Percentiles rank a stretch among this genome's conserved stretches.
phyloP scores from a whole-genome alignment of 345 rosid species.

The Adansonia digitata region DNA sequence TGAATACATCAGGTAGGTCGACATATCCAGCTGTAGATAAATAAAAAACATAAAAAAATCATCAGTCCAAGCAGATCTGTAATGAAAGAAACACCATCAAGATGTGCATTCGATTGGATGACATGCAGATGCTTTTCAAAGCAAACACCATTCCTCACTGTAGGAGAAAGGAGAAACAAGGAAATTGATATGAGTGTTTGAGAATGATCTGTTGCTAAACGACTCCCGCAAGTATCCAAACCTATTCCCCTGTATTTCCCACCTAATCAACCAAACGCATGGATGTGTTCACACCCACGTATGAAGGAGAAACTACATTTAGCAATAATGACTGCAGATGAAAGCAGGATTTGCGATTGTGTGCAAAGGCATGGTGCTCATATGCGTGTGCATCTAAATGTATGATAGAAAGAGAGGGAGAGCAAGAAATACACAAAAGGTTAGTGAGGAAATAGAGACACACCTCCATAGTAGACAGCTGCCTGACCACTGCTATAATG shows the following conservation, averaged over 20 bases:
- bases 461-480: constrained; percentile 95
- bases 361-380: neutral
- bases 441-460: constrained; percentile 5
- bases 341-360: neutral
- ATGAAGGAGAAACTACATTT: neutral
- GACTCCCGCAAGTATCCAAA: neutral
- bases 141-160: neutral
- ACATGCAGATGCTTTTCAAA: neutral
- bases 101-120: neutral
- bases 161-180: neutral
- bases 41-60: neutral
- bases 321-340: neutral
- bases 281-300: no score
- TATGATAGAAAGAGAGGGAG: neutral
- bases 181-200: neutral
- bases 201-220: neutral
- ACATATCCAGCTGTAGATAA: constrained; percentile 73
- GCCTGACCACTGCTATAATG: constrained; percentile 99
- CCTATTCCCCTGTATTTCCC: neutral
- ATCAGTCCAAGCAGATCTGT: constrained; percentile 10
- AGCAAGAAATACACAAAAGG: neutral
- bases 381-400: neutral
- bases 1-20: constrained; percentile 84
- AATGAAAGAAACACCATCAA: neutral
- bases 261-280: neutral